These are phyloP conservation scores for Yamadazyma friedrichii DNA, from an alignment of 1,139 yeast species.

Conservation along the genomic window DNA sequence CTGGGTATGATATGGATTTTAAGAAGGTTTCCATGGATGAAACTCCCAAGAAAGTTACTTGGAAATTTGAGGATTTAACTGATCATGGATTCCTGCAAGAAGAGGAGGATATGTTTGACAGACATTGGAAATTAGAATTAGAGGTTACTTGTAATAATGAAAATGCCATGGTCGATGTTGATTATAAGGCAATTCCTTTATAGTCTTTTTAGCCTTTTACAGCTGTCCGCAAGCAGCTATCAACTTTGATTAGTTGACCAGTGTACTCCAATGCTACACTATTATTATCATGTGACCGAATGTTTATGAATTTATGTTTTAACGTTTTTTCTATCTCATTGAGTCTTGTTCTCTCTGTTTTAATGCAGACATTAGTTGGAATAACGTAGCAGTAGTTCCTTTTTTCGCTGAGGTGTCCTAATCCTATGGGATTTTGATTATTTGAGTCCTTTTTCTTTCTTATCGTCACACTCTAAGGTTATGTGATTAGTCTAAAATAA, in stretches of 20 bases:
- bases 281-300: neutral
- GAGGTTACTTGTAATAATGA: constrained; percentile 59
- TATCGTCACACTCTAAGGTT: too few relatives aligned
- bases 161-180: constrained; percentile 60
- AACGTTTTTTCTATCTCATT: neutral
- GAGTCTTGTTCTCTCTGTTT: too few relatives aligned
- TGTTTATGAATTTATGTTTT: neutral
- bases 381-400: too few relatives aligned
- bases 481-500: too few relatives aligned
- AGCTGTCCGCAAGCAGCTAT: too few relatives aligned
- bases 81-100: constrained; percentile 53
- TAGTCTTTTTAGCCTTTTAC: neutral
- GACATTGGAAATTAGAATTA: constrained; percentile 60
- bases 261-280: neutral
- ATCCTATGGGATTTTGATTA: too few relatives aligned
- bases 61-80: constrained; percentile 55
- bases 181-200: constrained; percentile 48
- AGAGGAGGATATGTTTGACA: constrained; percentile 43
- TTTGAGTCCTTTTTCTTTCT: too few relatives aligned
- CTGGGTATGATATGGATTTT: constrained; percentile 57
- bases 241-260: too few relatives aligned
- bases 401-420: too few relatives aligned
- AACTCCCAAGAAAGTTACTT: constrained; percentile 42
- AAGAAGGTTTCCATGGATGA: constrained; percentile 50
- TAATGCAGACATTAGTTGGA: too few relatives aligned